These are phyloP conservation scores for Botrytis deweyae DNA, from an alignment of 2,329 filamentous ascomycete species.

Conservation along the genomic window DNA sequence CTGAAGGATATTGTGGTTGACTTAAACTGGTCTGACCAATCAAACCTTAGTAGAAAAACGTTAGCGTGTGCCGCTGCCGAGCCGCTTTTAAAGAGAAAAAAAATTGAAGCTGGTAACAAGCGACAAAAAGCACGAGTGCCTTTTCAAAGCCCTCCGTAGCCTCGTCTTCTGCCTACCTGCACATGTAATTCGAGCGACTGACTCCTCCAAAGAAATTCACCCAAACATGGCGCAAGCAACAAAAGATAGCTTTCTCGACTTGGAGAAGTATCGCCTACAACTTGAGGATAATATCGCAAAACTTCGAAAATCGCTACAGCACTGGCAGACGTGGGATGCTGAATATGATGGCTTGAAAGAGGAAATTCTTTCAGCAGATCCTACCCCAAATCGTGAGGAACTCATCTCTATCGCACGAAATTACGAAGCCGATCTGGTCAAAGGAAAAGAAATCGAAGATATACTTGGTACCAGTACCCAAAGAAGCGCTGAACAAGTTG, in stretches of 20 bases:
- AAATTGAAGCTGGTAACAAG: background rate
- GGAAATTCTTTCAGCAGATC: slow-evolving; percentile 58
- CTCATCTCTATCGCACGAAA: slow-evolving; percentile 53
- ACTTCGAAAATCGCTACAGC: slow-evolving; percentile 71
- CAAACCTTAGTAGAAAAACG: background rate
- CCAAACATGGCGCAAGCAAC: slow-evolving; percentile 33
- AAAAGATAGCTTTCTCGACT: slow-evolving; percentile 53
- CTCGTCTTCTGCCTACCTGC: background rate
- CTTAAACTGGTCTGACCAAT: background rate
- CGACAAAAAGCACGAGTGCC: background rate
- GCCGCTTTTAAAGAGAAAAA: background rate
- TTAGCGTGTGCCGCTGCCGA: background rate
- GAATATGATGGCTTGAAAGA: slow-evolving; percentile 90
- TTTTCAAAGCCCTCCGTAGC: background rate
- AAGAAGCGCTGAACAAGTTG: slow-evolving; percentile 61
- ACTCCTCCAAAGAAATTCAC: background rate
- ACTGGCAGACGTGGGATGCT: slow-evolving; percentile 89
- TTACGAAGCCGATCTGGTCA: slow-evolving; percentile 60
- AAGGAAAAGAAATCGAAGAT: slow-evolving; percentile 55
- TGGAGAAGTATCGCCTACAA: slow-evolving; percentile 72
- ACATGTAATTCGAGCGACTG: background rate
- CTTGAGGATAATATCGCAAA: slow-evolving; percentile 75
- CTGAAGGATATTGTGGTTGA: background rate
- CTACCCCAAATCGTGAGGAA: slow-evolving; percentile 48
- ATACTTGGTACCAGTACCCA: slow-evolving; percentile 44